Conservation (phyloP, 805 yeast genomes). For the Hanseniaspora lachancei region DNA sequence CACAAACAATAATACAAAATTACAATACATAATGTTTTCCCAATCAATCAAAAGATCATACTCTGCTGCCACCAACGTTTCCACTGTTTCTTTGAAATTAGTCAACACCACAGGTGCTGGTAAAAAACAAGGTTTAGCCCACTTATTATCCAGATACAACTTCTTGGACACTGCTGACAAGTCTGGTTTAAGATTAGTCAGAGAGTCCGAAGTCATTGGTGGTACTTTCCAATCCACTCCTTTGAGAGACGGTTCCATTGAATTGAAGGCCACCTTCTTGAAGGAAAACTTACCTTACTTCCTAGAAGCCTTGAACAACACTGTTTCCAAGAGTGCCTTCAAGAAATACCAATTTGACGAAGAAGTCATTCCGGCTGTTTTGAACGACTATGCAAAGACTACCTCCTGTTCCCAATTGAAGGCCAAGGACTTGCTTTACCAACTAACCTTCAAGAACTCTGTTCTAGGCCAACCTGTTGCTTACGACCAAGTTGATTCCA, state of each 20-base stretch:
- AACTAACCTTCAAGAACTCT: constrained; percentile 71
- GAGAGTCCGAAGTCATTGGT: constrained; percentile 90
- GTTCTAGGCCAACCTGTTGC: constrained; percentile 64
- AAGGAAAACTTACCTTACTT: constrained; percentile 83
- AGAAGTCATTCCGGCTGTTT: constrained; percentile 66
- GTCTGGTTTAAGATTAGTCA: constrained; percentile 81
- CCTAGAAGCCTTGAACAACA: constrained; percentile 71
- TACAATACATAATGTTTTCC: constrained; percentile 8
- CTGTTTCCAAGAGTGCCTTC: constrained; percentile 55
- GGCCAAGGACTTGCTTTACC: constrained; percentile 70
- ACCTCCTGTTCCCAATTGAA: constrained; percentile 37
- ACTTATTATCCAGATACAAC: constrained; percentile 68
- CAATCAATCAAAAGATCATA: constrained; percentile 25
- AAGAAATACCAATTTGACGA: constrained; percentile 76
- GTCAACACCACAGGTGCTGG: constrained; percentile 75
- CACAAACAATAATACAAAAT: not conserved
- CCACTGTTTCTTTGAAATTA: constrained; percentile 66
- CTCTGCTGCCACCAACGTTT: constrained; percentile 41
- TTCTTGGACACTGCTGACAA: constrained; percentile 71
- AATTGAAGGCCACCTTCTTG: constrained; percentile 69
- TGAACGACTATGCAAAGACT: constrained; percentile 34
- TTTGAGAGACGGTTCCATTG: constrained; percentile 65
- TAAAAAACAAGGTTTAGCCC: constrained; percentile 66
- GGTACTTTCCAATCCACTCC: constrained; percentile 59
- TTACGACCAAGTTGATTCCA: constrained; percentile 51